These are phyloP conservation scores for Pestalotiopsis sp. DNA, from an alignment of 2,329 filamentous ascomycete genomes.

Conservation along the genomic window DNA sequence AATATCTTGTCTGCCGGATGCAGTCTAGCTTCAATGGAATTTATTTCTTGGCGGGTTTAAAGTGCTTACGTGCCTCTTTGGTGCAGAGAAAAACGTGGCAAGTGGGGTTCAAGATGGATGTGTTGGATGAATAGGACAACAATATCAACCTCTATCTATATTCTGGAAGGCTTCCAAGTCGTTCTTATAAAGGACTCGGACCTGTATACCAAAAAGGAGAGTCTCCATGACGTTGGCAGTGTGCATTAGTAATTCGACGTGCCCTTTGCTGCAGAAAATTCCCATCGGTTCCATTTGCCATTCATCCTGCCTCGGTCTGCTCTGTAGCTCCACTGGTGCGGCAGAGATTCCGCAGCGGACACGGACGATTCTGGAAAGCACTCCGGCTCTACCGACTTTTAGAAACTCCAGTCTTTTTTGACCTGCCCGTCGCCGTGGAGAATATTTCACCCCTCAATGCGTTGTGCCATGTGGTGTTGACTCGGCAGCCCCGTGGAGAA, in stretches of 20 bases:
- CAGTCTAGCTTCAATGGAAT: constrained; percentile 59
- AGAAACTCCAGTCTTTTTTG: neutral
- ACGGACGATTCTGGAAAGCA: constrained; percentile 9
- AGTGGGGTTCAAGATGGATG: neutral
- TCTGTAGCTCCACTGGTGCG: constrained; percentile 4
- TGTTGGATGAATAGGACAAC: neutral
- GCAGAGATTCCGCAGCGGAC: neutral
- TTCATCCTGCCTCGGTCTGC: neutral
- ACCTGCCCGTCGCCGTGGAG: neutral
- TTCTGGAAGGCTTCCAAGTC: neutral
- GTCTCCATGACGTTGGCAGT: neutral
- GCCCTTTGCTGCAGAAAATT: neutral
- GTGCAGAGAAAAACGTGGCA: neutral
- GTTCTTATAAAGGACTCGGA: neutral
- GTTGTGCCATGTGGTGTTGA: neutral
- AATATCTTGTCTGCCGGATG: neutral
- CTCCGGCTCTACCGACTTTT: neutral
- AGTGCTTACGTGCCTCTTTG: constrained; percentile 1
- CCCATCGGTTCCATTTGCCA: neutral
- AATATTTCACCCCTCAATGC: neutral
- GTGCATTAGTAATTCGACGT: constrained; percentile 5
- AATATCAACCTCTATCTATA: neutral
- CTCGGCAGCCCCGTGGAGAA: neutral
- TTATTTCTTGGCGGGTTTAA: constrained; percentile 27
- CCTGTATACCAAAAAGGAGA: neutral